Evolutionary conservation across 73 alveolate genomes (phyloP).

Genomic region (Stentor roeselii): DNA sequence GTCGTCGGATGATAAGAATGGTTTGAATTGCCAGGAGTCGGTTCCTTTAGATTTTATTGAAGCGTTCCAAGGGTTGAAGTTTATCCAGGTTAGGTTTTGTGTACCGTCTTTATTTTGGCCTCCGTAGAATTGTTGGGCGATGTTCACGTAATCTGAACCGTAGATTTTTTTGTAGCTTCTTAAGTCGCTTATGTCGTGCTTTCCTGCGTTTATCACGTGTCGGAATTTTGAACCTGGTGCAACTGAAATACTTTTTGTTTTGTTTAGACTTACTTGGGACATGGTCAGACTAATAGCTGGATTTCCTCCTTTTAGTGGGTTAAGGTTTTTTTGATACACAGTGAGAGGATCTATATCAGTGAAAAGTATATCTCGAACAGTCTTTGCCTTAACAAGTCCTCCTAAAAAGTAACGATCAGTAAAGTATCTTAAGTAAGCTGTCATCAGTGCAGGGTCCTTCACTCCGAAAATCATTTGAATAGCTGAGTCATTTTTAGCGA

Average conservation of each 20-base stretch:
- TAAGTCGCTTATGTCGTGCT: not conserved
- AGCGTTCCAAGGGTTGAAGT: not conserved
- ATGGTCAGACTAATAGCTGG: not conserved
- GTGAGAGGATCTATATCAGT: conserved; percentile 26
- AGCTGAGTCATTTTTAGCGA: not conserved
- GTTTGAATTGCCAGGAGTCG: not conserved
- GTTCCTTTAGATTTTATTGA: not conserved
- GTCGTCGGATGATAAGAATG: not conserved
- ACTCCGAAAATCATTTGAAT: not conserved
- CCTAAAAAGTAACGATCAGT: not conserved
- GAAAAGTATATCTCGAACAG: conserved; percentile 3
- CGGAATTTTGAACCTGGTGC: not conserved
- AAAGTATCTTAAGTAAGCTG: not conserved
- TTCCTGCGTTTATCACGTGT: conserved; percentile 21
- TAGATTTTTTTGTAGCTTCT: not conserved
- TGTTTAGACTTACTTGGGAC: not conserved
- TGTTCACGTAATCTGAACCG: not conserved
- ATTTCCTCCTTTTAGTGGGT: conserved; percentile 16
- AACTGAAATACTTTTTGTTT: not conserved
- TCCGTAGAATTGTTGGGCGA: not conserved
- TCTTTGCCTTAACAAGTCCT: conserved; percentile 9
- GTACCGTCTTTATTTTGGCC: not conserved
- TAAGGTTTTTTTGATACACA: not conserved
- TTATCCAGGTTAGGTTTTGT: not conserved
- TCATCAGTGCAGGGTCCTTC: not conserved